Conservation (phyloP, 108 stramenopile genomes). For the Pelagomonas calceolata region DNA sequence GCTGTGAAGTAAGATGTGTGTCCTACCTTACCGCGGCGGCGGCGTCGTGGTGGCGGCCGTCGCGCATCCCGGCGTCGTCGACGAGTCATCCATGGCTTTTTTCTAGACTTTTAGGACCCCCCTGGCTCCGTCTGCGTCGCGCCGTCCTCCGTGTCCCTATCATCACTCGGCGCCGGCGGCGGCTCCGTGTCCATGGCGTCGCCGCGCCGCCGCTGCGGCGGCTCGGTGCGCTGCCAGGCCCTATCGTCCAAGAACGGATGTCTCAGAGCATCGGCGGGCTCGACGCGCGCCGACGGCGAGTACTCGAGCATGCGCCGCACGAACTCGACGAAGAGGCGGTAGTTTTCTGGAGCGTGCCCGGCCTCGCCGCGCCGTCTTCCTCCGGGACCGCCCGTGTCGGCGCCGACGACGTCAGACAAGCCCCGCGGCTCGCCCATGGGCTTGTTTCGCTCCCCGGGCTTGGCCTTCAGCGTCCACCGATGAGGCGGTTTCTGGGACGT, state of each 20-base stretch:
- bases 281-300: conserved; percentile 61
- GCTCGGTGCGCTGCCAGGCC: not conserved
- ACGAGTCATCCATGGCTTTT: too few species aligned
- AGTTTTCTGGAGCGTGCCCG: conserved; percentile 60
- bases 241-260: conserved; percentile 65
- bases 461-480: not conserved
- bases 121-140: too few species aligned
- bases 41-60: too few species aligned
- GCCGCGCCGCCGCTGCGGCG: not conserved
- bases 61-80: too few species aligned
- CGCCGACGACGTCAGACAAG: conserved; percentile 16
- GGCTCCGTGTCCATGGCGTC: too few species aligned
- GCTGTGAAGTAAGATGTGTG: too few species aligned
- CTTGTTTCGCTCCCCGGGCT: not conserved
- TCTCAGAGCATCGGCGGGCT: conserved; percentile 62
- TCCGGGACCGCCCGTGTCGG: conserved; percentile 24
- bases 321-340: conserved; percentile 81
- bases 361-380: conserved; percentile 44
- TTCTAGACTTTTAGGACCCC: too few species aligned
- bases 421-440: not conserved
- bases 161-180: too few species aligned
- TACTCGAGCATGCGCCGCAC: conserved; percentile 75
- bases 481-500: not conserved
- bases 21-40: too few species aligned
- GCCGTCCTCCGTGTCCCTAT: too few species aligned